phyloP scores from a whole-genome alignment of 768 basidiomycete genomes.

The Rhodotorula paludigena region DNA sequence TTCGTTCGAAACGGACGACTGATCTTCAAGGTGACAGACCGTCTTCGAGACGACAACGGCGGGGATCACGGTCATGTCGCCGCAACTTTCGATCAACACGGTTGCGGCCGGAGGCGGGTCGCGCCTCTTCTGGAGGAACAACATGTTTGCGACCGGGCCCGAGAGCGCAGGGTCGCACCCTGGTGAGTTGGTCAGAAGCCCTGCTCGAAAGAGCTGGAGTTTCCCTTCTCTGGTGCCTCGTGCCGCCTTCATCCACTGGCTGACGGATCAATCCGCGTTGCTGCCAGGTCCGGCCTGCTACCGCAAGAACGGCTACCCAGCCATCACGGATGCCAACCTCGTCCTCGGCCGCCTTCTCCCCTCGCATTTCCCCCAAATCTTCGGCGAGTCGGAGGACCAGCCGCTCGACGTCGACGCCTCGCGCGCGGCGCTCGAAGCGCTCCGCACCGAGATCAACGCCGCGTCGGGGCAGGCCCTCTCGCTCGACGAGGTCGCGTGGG shows the following conservation, averaged over 20 bases:
- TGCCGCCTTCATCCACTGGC: too few species aligned
- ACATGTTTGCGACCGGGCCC: conserved; percentile 84
- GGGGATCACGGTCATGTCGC: conserved; percentile 57
- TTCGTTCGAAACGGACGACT: too few species aligned
- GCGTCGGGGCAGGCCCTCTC: conserved; percentile 54
- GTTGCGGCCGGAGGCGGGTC: conserved; percentile 94
- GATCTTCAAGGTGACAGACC: conserved; percentile 53
- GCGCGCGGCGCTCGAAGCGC: conserved; percentile 59
- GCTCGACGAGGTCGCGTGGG: conserved; percentile 82
- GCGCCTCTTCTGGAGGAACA: conserved; percentile 79
- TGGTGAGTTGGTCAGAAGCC: conserved; percentile 52
- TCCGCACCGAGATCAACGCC: conserved; percentile 67
- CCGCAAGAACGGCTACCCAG: conserved; percentile 70
- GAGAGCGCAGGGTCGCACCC: conserved; percentile 91
- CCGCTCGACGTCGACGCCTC: conserved; percentile 73
- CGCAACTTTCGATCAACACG: conserved; percentile 1
- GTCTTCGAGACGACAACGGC: conserved; percentile 96
- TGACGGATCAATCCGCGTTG: not conserved
- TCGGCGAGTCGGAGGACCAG: conserved; percentile 82
- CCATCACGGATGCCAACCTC: conserved; percentile 89
- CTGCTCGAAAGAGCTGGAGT: too few species aligned
- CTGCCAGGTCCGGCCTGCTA: conserved; percentile 66
- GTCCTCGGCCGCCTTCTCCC: conserved; percentile 81
- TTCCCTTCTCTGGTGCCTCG: too few species aligned
- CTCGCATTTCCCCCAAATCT: conserved; percentile 89